Conservation (phyloP, 2,329 filamentous ascomycete genomes). For the Lachnum nothofagi region DNA sequence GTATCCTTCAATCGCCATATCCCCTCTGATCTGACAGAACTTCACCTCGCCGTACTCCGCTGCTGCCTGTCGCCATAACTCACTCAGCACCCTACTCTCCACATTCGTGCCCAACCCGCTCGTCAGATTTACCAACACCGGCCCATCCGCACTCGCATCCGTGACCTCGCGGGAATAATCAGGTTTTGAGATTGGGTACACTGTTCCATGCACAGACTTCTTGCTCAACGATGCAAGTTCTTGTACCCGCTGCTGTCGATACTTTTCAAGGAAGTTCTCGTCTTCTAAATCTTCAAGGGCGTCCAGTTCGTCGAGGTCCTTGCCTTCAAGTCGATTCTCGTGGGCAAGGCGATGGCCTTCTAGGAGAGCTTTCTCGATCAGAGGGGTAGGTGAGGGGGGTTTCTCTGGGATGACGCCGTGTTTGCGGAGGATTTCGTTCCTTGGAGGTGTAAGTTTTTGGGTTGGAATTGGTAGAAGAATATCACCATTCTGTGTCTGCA, state of each 20-base stretch:
- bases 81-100: slow-evolving; percentile 76
- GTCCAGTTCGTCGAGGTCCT: slow-evolving; percentile 88
- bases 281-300: slow-evolving; percentile 95
- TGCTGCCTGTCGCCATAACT: slow-evolving; percentile 82
- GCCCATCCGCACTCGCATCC: slow-evolving; percentile 69
- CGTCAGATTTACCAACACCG: slow-evolving; percentile 74
- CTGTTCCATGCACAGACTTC: slow-evolving; percentile 77
- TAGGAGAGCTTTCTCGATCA: slow-evolving; percentile 89
- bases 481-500: slow-evolving; percentile 93
- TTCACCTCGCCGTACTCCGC: slow-evolving; percentile 88
- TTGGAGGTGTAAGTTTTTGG: slow-evolving; percentile 36
- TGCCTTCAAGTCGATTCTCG: slow-evolving; percentile 88
- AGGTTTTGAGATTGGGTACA: slow-evolving; percentile 90
- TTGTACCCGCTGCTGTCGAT: slow-evolving; percentile 79
- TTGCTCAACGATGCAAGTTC: slow-evolving; percentile 73
- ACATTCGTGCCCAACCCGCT: slow-evolving; percentile 73
- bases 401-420: slow-evolving; percentile 98
- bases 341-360: slow-evolving; percentile 80
- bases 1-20: slow-evolving; percentile 94
- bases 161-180: slow-evolving; percentile 91
- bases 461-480: background rate
- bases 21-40: slow-evolving; percentile 90
- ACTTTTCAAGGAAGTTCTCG: slow-evolving; percentile 81
- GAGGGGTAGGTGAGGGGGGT: slow-evolving; percentile 86
- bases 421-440: slow-evolving; percentile 97